Evolutionary conservation across 78 protist species (phyloP), one percentile per base, ranked within the genome.

Genomic region (Emiliania huxleyi): DNA sequence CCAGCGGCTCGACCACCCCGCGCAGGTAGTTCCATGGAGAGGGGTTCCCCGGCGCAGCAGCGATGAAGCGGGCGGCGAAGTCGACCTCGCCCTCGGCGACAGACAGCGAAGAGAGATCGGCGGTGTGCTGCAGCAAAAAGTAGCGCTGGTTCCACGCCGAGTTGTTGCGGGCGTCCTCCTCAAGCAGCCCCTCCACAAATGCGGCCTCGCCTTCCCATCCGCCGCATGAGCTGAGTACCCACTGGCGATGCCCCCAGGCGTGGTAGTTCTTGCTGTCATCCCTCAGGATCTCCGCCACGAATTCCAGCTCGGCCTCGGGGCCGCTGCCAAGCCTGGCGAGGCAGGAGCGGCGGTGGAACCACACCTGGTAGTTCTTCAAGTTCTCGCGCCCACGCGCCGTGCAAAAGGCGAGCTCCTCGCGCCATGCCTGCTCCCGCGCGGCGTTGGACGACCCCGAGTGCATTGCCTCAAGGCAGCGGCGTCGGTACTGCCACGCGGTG

Each of bases 131-230:
- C 26, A 90, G 77, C 46, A 98, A 96, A 84, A 96, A 98, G 91
- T 35, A 96, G 35, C 98, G 90, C 33, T 98, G 98, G 90, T 98
- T 98, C 99, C 99, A 98, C 18, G 98, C 99, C 21, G 99, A 97
- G 90, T 98, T 98, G 93, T 98, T 98, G 62, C 97, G 90, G 55
- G 94, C 93, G 69, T 98, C 99, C 85, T 92, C 46, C 11, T 81
- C 40, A 69, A 98, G 37, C 25, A 97, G 91, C 75, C 21, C 35
- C 21, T 96, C 95, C 21, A 93, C 87, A 88, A 92, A 97, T 0
- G 42, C 96, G 37, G 96, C 71, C 71, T 97, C 98, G 45, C 45
- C 92, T 15, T 40, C 94, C 96, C 96, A 96, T 33, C 62, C 73
- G 23, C 25, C 43, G 33, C 8, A 91, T 1, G 87, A 69, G 29